Evolutionary conservation across 768 basidiomycete species (phyloP).

Genomic region (Hemileccinum rubropunctum): DNA sequence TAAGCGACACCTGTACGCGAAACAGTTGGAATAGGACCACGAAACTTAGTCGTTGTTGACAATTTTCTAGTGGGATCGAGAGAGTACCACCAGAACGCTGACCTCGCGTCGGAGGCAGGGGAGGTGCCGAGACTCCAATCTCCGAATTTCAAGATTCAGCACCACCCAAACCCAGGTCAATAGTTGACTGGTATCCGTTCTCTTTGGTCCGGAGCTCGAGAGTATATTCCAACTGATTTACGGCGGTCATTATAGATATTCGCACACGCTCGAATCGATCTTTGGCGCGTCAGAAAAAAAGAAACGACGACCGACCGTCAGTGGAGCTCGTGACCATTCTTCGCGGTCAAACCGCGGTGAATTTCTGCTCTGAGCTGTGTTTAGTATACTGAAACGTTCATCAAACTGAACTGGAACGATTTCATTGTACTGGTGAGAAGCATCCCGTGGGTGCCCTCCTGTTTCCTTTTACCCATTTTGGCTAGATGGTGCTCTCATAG

Average conservation of each 20-base stretch:
- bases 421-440: constrained; percentile 4
- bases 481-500: constrained; percentile 13
- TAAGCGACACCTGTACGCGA: not conserved
- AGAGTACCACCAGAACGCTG: not conserved
- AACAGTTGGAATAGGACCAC: not conserved
- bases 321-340: not conserved
- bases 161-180: not conserved
- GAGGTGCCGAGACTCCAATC: not conserved
- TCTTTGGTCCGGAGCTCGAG: not conserved
- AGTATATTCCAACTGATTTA: constrained; percentile 3
- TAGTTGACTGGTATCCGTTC: not conserved
- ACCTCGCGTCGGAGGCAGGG: not conserved
- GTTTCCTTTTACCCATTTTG: constrained; percentile 16
- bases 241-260: not conserved
- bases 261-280: not conserved
- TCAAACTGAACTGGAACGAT: constrained; percentile 2
- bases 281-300: constrained; percentile 2
- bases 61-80: not conserved
- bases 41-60: not conserved
- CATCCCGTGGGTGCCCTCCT: constrained; percentile 8
- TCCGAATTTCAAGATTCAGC: not conserved
- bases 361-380: constrained; percentile 1
- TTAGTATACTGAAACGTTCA: not conserved
- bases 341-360: not conserved
- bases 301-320: constrained; percentile 12